Evolutionary conservation across 2,329 filamentous ascomycete species (phyloP).

Genomic region (Aspergillus ruber): DNA sequence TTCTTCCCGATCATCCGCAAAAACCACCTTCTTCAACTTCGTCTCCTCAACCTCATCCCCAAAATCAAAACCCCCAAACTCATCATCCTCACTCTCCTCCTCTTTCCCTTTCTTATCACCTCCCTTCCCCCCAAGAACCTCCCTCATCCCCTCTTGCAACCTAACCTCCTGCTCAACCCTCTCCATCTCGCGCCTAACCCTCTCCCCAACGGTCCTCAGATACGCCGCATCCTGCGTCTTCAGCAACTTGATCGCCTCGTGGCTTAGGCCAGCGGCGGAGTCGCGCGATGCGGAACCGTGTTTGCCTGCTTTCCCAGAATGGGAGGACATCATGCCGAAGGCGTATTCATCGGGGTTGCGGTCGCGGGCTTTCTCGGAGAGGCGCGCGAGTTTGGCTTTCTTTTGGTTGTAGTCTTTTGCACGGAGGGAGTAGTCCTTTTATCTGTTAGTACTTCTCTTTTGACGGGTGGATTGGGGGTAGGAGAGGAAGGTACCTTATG

Average conservation of each 20-base stretch:
- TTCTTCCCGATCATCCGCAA: slow-evolving; percentile 33
- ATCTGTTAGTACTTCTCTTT: slow-evolving; percentile 3
- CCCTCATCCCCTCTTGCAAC: slow-evolving; percentile 34
- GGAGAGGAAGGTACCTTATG: slow-evolving; percentile 59
- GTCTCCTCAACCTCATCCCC: slow-evolving; percentile 14
- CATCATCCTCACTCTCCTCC: slow-evolving; percentile 17
- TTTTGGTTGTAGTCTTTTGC: slow-evolving; percentile 59
- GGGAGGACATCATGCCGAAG: slow-evolving; percentile 56
- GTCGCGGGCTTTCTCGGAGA: slow-evolving; percentile 54
- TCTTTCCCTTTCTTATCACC: slow-evolving; percentile 18
- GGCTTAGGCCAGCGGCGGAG: slow-evolving; percentile 39
- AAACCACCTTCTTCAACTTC: slow-evolving; percentile 31
- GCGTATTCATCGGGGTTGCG: slow-evolving; percentile 62
- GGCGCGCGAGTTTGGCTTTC: slow-evolving; percentile 52
- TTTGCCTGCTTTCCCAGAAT: slow-evolving; percentile 35
- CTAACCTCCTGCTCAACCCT: slow-evolving; percentile 42
- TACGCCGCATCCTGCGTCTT: slow-evolving; percentile 62
- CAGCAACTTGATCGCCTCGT: slow-evolving; percentile 56
- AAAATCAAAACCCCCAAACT: slow-evolving; percentile 17
- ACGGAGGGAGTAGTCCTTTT: slow-evolving; percentile 58
- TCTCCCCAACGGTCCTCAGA: slow-evolving; percentile 52
- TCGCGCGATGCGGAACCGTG: slow-evolving; percentile 39
- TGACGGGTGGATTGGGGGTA: background rate
- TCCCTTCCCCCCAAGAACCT: slow-evolving; percentile 17
- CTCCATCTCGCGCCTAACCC: slow-evolving; percentile 48